Conservation (phyloP, 169 alveolate genomes). For the Theileria orientalis region DNA sequence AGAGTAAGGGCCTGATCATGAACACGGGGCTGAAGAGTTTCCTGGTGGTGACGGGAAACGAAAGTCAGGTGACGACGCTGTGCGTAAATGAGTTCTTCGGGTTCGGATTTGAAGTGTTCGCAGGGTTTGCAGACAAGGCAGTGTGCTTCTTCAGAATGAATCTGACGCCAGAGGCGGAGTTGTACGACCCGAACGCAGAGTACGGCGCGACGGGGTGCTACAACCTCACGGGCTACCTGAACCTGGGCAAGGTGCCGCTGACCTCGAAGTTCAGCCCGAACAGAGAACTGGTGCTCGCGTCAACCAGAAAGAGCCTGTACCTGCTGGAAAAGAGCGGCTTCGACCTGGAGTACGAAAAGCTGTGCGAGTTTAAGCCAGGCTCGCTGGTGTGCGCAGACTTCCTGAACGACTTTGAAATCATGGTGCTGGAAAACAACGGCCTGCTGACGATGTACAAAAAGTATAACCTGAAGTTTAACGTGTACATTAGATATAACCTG, state of each 20-base stretch:
- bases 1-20: not conserved
- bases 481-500: not conserved
- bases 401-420: conserved; percentile 5
- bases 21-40: too few relatives aligned
- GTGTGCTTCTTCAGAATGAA: not conserved
- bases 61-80: not conserved
- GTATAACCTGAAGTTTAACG: not conserved
- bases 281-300: not conserved
- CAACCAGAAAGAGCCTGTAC: not conserved
- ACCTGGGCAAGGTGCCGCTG: not conserved
- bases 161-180: too few relatives aligned
- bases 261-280: not conserved
- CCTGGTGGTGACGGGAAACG: not conserved
- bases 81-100: not conserved
- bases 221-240: not conserved
- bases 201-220: not conserved
- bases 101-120: not conserved
- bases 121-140: not conserved
- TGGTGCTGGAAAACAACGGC: not conserved
- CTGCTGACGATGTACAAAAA: not conserved
- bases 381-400: not conserved
- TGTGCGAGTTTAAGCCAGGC: not conserved
- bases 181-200: not conserved
- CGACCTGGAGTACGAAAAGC: not conserved
- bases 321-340: conserved; percentile 2